Base-by-base conservation (phyloP, 2,329 filamentous ascomycete species). In the Ascomycota sp. region DNA sequence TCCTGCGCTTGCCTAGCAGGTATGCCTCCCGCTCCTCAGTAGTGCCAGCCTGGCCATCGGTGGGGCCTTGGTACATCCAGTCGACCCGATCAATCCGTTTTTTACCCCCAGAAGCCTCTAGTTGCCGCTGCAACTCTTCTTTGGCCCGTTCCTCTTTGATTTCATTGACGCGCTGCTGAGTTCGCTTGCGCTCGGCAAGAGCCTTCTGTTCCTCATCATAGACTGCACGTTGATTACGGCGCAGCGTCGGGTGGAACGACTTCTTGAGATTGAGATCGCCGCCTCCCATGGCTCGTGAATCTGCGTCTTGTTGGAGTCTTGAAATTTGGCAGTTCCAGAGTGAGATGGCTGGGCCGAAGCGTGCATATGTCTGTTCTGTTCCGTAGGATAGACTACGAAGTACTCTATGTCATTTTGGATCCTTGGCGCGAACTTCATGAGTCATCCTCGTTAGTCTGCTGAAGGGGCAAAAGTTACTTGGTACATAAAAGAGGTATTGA, bases 21-120 rank as follows among this genome's bases (percentile, higher is more conserved):
- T 92, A 98, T 4, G 79, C 82, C 49, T 98, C 89, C 58, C 81
- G 83, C 56, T 95, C 89, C 52, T 93, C 86, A 5, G 68, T 70
- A 29, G 71, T 80, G 25, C 76, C 77, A n/a, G 63, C 61, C 47
- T 79, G 75, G 27, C 81, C 80, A 46, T 69, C 64, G 33, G 76
- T 77, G 7, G 89, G 83, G 1, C 86, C 86, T 44, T 77, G 72
- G 56, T 98, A 98, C 82, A 98, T 93, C 81, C 89, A 98, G 47
- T 95, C 89, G 24, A 98, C 86, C 27, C 83, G 73, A 45, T 86
- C 76, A 25, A 77, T 59, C 35, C 76, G 68, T 48, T 82, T 84
- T 45, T 68, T 72, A 36, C 84, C 83, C 28, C 89, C 89, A 1
- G 83, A 77, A 2, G 77, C 75, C 55, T 93, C 89, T 36, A 93